Conservation (phyloP, 129 eudicot genomes). For the Artemisia annua region DNA sequence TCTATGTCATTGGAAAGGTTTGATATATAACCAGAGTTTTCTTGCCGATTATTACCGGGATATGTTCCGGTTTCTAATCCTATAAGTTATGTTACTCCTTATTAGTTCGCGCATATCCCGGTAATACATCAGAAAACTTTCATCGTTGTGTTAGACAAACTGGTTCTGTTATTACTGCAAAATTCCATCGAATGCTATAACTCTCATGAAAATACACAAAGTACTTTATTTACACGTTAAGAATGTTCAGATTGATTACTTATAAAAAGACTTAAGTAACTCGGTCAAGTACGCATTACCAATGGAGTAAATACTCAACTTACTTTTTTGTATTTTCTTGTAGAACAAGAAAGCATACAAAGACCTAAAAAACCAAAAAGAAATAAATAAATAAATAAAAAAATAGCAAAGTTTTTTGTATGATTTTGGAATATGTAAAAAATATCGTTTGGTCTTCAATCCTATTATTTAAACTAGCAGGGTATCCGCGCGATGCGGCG, state of each 20-base stretch:
- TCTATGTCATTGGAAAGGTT: background rate
- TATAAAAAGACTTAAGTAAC: slow-evolving; percentile 9
- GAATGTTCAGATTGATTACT: slow-evolving; percentile 13
- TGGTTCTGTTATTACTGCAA: too few relatives aligned
- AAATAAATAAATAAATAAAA: too few relatives aligned
- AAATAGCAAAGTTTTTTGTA: background rate
- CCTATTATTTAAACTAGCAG: too few relatives aligned
- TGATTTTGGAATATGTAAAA: background rate
- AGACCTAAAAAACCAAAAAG: background rate
- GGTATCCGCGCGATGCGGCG: too few relatives aligned
- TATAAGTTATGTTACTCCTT: too few relatives aligned
- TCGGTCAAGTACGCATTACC: slow-evolving; percentile 30
- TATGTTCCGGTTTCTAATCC: too few relatives aligned
- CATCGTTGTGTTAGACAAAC: background rate
- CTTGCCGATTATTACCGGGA: too few relatives aligned
- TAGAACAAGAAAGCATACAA: background rate
- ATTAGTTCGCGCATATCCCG: too few relatives aligned
- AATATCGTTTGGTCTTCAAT: background rate
- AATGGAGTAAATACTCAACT: slow-evolving; percentile 18
- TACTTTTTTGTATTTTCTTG: slow-evolving; percentile 4
- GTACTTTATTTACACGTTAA: background rate
- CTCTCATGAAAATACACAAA: too few relatives aligned
- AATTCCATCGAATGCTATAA: too few relatives aligned
- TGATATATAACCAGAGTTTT: too few relatives aligned
- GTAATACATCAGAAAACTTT: background rate